Evolutionary conservation across 169 alveolate species (phyloP).

Genomic region (Plasmodium knowlesi): DNA sequence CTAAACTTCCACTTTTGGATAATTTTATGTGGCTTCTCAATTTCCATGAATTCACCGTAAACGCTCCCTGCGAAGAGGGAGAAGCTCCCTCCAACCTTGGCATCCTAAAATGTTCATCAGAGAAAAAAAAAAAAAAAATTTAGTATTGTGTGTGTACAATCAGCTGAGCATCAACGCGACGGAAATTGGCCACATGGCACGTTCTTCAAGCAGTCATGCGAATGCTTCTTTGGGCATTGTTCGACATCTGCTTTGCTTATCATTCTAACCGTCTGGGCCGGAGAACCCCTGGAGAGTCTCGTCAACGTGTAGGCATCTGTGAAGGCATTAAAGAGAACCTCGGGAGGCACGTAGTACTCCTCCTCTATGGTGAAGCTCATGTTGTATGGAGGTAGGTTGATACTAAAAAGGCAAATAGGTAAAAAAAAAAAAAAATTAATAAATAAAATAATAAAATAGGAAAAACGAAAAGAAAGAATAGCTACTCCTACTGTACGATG

Average conservation of each 20-base stretch:
- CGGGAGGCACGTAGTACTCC: constrained; percentile 73
- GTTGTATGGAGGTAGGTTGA: not conserved
- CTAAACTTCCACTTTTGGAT: constrained; percentile 46
- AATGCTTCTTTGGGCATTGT: not conserved
- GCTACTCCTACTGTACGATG: not conserved
- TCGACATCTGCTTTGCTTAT: not conserved
- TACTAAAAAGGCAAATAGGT: no score
- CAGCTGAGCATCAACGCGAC: not conserved
- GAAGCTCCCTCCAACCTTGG: constrained; percentile 70
- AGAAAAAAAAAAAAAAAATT: not conserved
- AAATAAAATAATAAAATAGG: no score
- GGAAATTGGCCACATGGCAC: no score
- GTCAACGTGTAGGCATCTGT: constrained; percentile 54
- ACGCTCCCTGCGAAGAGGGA: constrained; percentile 40
- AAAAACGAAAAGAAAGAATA: not conserved
- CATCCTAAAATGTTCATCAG: not conserved
- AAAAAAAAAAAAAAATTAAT: not conserved
- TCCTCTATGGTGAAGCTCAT: constrained; percentile 54
- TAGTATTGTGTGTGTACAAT: not conserved
- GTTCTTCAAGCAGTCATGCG: not conserved
- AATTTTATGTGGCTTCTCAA: constrained; percentile 27
- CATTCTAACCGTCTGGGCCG: constrained; percentile 42
- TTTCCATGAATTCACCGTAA: constrained; percentile 29
- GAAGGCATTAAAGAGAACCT: constrained; percentile 47
- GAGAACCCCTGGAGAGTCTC: constrained; percentile 60